These are phyloP conservation scores for Aspergillus alliaceus DNA, from an alignment of 2,329 filamentous ascomycete species.

Conservation along the genomic window DNA sequence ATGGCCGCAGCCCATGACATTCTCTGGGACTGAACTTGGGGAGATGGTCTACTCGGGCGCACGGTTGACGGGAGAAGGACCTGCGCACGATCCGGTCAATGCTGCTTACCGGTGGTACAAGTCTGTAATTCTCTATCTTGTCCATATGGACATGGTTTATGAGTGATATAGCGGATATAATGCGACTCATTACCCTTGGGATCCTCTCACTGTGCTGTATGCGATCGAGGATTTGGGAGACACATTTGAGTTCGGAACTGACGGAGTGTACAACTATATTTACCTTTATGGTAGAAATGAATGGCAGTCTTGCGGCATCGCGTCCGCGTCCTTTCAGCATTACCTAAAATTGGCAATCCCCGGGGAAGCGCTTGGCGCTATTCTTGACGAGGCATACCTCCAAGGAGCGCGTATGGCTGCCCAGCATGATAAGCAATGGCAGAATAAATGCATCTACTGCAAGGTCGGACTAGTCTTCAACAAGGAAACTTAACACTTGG, in stretches of 20 bases:
- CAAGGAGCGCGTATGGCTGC: too few relatives aligned
- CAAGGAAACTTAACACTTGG: too few relatives aligned
- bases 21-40: constrained; percentile 6
- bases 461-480: too few relatives aligned
- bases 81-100: neutral
- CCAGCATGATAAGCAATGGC: too few relatives aligned
- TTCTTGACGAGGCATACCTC: too few relatives aligned
- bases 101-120: constrained; percentile 11
- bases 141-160: neutral
- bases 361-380: too few relatives aligned
- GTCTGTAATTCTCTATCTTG: neutral
- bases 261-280: constrained; percentile 2
- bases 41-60: constrained; percentile 2
- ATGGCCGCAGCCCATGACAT: constrained; percentile 4
- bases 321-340: too few relatives aligned
- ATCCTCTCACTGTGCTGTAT: constrained; percentile 7
- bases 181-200: constrained; percentile 1
- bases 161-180: constrained; percentile 1
- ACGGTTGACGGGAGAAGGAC: neutral
- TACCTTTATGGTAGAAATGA: constrained; percentile 6
- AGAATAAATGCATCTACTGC: too few relatives aligned
- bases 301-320: neutral
- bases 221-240: constrained; percentile 2
- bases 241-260: neutral
- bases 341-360: too few relatives aligned